Evolutionary conservation across 169 alveolate genomes (phyloP).

Genomic region (Besnoitia besnoiti): DNA sequence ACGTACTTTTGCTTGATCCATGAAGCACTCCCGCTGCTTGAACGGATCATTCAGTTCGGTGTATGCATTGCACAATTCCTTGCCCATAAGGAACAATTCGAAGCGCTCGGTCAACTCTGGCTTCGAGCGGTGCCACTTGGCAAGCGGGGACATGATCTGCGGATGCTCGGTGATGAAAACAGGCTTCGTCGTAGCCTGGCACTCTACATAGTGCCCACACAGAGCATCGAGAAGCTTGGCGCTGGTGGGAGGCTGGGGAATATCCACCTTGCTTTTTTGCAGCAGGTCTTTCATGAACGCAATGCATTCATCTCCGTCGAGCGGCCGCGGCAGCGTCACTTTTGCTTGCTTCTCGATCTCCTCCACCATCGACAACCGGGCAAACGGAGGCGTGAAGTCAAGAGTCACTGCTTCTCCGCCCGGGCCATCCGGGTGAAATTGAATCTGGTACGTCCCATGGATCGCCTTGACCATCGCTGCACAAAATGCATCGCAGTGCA

Average conservation of each 20-base stretch:
- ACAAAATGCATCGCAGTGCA: too few relatives aligned
- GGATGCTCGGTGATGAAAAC: slow-evolving; percentile 98
- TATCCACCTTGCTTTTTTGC: slow-evolving; percentile 83
- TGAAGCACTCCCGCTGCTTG: slow-evolving; percentile 92
- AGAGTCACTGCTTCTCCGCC: slow-evolving; percentile 90
- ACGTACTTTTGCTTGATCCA: slow-evolving; percentile 88
- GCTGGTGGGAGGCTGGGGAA: slow-evolving; percentile 86
- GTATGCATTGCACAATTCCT: slow-evolving; percentile 98
- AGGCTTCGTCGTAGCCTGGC: slow-evolving; percentile 88
- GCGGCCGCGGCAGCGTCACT: slow-evolving; percentile 66
- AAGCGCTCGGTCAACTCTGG: slow-evolving; percentile 95
- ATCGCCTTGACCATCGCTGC: slow-evolving; percentile 80
- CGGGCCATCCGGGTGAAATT: slow-evolving; percentile 96
- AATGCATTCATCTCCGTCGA: slow-evolving; percentile 65
- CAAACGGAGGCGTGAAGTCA: slow-evolving; percentile 98
- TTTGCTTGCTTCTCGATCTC: slow-evolving; percentile 73
- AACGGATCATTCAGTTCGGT: slow-evolving; percentile 99
- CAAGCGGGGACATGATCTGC: slow-evolving; percentile 98
- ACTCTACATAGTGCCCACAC: slow-evolving; percentile 92
- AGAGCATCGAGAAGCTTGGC: slow-evolving; percentile 90
- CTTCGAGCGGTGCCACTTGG: slow-evolving; percentile 94
- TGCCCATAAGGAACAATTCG: slow-evolving; percentile 96
- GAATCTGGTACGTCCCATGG: slow-evolving; percentile 92
- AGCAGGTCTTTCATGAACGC: slow-evolving; percentile 75
- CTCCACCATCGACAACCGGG: slow-evolving; percentile 73